Percentiles rank a stretch among this genome's conserved stretches.
Evolutionary conservation across 306 rosid species (phyloP).

Genomic region (Psophocarpus tetragonolobus): DNA sequence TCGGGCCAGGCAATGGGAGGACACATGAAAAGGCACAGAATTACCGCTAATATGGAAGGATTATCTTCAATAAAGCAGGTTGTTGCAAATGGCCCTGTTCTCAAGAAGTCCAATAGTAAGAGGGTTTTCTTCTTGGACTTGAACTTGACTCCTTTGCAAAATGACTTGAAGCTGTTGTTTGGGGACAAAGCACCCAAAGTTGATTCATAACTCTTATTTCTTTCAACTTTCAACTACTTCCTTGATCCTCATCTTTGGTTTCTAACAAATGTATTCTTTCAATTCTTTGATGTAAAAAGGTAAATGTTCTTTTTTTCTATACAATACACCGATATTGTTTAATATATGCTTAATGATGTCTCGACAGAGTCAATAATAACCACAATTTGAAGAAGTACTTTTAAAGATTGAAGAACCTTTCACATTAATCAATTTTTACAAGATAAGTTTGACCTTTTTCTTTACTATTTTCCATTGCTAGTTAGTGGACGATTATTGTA

Average conservation of each 20-base stretch:
- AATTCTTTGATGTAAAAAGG: not conserved
- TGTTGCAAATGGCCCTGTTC: conserved; percentile 35
- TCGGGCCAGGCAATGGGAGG: conserved; percentile 87
- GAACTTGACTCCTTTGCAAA: conserved; percentile 78
- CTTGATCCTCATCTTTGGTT: not conserved
- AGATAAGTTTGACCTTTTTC: not conserved
- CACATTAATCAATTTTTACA: not conserved
- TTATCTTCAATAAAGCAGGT: conserved; percentile 14
- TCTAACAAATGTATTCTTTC: conserved; percentile 21
- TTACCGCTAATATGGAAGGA: not conserved
- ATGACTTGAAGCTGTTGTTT: conserved; percentile 65
- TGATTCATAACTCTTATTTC: not conserved
- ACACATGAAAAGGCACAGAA: conserved; percentile 66
- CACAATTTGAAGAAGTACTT: not conserved
- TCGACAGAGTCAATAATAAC: not conserved
- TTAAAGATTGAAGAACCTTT: not conserved
- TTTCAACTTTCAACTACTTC: not conserved
- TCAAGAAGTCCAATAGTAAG: conserved; percentile 42
- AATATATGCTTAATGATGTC: not conserved
- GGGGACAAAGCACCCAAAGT: conserved; percentile 62
- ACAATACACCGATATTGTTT: not conserved
- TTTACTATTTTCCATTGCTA: not conserved
- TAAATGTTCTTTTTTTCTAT: not conserved
- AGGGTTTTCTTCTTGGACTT: conserved; percentile 59
- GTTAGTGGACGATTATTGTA: not conserved